Percentiles rank a stretch among this genome's conserved stretches.
Evolutionary conservation across 768 basidiomycete species (phyloP).

Genomic region (Kwoniella mangroviensis): DNA sequence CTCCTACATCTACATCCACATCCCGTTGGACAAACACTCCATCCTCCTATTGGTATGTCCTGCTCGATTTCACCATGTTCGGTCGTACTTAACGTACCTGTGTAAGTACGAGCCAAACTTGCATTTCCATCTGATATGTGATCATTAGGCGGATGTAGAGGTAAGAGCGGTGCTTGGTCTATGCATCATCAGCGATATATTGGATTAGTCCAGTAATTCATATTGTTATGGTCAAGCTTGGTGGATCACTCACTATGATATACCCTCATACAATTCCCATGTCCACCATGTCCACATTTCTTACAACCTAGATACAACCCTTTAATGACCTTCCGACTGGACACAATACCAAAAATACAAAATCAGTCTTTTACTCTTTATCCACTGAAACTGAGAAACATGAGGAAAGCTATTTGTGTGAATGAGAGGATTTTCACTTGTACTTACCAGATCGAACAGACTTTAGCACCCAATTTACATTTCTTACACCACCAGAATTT

Average conservation of each 20-base stretch:
- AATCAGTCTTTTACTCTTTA: not conserved
- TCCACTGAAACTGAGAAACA: not conserved
- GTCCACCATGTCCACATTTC: constrained; percentile 49
- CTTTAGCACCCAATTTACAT: constrained; percentile 41
- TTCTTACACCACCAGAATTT: constrained; percentile 49
- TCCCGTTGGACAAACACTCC: constrained; percentile 45
- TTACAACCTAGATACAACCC: constrained; percentile 47
- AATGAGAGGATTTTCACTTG: not conserved
- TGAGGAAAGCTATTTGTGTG: not conserved
- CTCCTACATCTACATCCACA: constrained; percentile 50
- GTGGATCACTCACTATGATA: constrained; percentile 39
- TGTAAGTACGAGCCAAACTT: not conserved
- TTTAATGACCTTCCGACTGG: constrained; percentile 36
- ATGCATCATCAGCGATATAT: not conserved
- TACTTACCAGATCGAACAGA: constrained; percentile 43
- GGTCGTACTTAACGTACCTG: not conserved
- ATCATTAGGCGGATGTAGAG: not conserved
- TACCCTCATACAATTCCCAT: constrained; percentile 41
- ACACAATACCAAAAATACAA: not conserved
- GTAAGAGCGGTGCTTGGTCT: constrained; percentile 18
- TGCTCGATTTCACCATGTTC: constrained; percentile 3
- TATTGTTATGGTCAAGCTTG: not conserved
- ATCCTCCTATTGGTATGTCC: constrained; percentile 12
- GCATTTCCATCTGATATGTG: not conserved
- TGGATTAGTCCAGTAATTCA: not conserved